Base-by-base conservation (phyloP, 805 yeast genomes). In the Myxozyma kluyveri region DNA sequence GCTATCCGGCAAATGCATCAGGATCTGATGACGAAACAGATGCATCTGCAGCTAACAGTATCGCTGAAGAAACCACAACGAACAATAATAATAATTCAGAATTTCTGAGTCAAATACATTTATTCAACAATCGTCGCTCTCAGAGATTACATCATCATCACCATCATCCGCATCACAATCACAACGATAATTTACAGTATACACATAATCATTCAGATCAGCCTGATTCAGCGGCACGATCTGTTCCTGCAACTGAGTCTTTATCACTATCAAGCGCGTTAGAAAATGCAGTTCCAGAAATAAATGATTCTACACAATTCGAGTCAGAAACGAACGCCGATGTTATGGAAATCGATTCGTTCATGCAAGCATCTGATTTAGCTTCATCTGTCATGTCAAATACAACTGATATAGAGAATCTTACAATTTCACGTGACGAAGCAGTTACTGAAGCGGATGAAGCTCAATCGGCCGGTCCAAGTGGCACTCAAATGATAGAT, bases 61-160 rank as follows among this genome's bases (percentile, higher is more conserved):
- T 32, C 10, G 32, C 17, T 4, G 42, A 26, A 3, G 43, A 29
- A n/a, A 24, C 18, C 23, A 33, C 36, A n/a, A 24, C 50, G 22
- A 27, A 36, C 14, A 22, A 26, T 4, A 9, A 49, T n/a, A 42
- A 38, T n/a, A 27, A 24, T n/a, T 36, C 39, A 32, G 47, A 47
- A 3, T 50, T 47, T 36, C 24, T 41, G 24, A 42, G 37, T 22
- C 49, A 52, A 21, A 19, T 46, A 5, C 60, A 47, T 29, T 43
- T 45, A 9, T 48, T 43, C 41, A 33, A 38, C 35, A 42, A 48
- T 29, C 59, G 33, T 29, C 33, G 47, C 23, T 47, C 42, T 37
- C 58, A 52, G 37, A 47, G 52, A 9, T 55, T 53, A 24, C 57
- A 47, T 27, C 57, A 57, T 39, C 56, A 37, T 21, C 52, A 54